Evolutionary conservation across 257 asterid species (phyloP).

Genomic region (Rhazya stricta): DNA sequence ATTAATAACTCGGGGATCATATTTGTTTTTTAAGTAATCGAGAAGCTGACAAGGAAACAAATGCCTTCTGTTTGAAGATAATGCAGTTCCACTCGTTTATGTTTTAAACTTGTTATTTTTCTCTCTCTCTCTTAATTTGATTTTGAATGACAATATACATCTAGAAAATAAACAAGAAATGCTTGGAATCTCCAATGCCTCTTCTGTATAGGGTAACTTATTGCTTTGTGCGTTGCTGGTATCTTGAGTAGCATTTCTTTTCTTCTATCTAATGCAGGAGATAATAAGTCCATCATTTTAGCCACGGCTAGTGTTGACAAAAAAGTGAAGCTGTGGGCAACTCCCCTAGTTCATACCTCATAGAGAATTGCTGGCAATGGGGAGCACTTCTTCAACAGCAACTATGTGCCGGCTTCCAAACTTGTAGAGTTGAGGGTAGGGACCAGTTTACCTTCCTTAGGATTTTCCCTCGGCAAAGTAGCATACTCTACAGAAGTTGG

Average conservation of each 20-base stretch:
- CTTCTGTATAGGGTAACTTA: not conserved
- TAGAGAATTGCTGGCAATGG: not conserved
- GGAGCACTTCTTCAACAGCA: not conserved
- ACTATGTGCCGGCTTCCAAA: not conserved
- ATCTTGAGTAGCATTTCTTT: not conserved
- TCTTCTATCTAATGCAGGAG: conserved; percentile 42
- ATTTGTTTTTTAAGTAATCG: not conserved
- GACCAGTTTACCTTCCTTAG: not conserved
- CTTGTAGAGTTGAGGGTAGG: not conserved
- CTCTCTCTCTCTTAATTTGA: not conserved
- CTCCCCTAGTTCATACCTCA: conserved; percentile 43
- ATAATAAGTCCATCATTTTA: conserved; percentile 37
- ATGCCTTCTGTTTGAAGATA: not conserved
- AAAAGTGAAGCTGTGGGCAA: conserved; percentile 92
- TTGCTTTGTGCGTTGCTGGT: not conserved
- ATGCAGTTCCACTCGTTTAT: not conserved
- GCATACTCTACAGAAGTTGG: not conserved
- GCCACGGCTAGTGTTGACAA: conserved; percentile 85
- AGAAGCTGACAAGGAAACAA: not conserved
- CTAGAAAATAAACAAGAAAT: not conserved
- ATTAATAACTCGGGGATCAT: not conserved
- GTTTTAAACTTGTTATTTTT: not conserved
- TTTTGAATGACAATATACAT: not conserved
- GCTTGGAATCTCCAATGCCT: not conserved
- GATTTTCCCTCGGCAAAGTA: not conserved